Conservation (phyloP, 1,139 yeast species). For the Taiozyma onychis region DNA sequence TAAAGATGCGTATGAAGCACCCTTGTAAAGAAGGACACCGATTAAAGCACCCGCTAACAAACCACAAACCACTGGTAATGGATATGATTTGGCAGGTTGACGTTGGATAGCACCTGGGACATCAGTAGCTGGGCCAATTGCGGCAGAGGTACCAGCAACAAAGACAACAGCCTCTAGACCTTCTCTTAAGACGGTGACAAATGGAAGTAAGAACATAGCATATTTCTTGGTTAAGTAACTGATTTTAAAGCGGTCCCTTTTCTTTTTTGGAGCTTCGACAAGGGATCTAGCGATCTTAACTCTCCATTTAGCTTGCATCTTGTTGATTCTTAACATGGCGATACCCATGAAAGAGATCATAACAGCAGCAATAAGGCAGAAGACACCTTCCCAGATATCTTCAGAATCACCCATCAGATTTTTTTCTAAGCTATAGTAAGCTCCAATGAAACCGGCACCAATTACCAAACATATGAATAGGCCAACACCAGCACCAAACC, state of each 20-base stretch:
- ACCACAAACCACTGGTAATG: slow-evolving; percentile 78
- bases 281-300: slow-evolving; percentile 27
- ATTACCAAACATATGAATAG: slow-evolving; percentile 66
- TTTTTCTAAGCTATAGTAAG: slow-evolving; percentile 71
- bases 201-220: slow-evolving; percentile 74
- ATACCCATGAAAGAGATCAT: slow-evolving; percentile 89
- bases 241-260: slow-evolving; percentile 30
- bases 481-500: slow-evolving; percentile 78
- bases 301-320: slow-evolving; percentile 82
- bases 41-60: slow-evolving; percentile 61
- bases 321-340: slow-evolving; percentile 76
- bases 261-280: slow-evolving; percentile 34
- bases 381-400: slow-evolving; percentile 87
- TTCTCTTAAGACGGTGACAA: slow-evolving; percentile 80
- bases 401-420: slow-evolving; percentile 83
- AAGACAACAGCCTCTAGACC: slow-evolving; percentile 91
- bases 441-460: slow-evolving; percentile 69
- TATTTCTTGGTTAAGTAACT: slow-evolving; percentile 46
- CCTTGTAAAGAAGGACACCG: slow-evolving; percentile 65
- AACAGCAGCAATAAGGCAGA: slow-evolving; percentile 71
- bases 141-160: slow-evolving; percentile 81
- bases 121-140: slow-evolving; percentile 28
- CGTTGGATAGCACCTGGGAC: slow-evolving; percentile 27
- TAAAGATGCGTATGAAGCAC: slow-evolving; percentile 68
- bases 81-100: slow-evolving; percentile 58